Base-by-base conservation (phyloP, 768 basidiomycete species). In the Termitomyces sp. region DNA sequence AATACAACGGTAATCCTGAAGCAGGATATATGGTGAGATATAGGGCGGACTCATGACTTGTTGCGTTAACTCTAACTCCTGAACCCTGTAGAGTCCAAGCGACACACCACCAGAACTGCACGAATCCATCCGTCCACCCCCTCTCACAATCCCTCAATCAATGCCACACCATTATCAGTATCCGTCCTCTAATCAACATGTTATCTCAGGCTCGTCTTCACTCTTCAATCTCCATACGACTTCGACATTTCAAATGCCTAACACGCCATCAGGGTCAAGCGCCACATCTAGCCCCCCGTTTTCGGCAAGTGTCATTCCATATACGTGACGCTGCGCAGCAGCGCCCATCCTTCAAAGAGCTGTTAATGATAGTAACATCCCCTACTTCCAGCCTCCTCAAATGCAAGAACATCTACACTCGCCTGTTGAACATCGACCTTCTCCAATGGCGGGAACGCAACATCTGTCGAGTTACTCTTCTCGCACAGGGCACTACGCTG, bases 251-350 rank as follows among this genome's bases (percentile, higher is more conserved):
- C 83, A 82, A 65, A 76, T 88, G 69, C 87, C 87, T 20, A 84
- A 86, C 68, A 87, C 88, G 4, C 86, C 87, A 3, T 86, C 86
- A 23, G 85, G 82, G 20, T 88, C 87, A 20, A 89, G 87, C 67
- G 80, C 85, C 26, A 87, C 87, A 5, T 87, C 87, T 30, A 89
- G 85, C 64, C 86, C 87, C 58, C 87, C 88, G n/a, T 91, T 89
- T 79, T 92, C 90, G 87, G 89, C 83, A 85, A 89, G 90, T 89
- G 70, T 80, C 79, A 69, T 78, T 80, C 75, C 73, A 72, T 76
- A 64, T 59, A 14, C 28, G 52, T 20, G 40, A n/a, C 52, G 35
- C 35, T 51, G 50, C 8, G 36, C 14, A 36, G 23, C 50, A 36
- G 50, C 13, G 23, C 35, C 33, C 20, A 9, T n/a, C 35, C 13